Base-by-base conservation (phyloP, 371 early-diverging fungal species). In the Mortierella sp. region DNA sequence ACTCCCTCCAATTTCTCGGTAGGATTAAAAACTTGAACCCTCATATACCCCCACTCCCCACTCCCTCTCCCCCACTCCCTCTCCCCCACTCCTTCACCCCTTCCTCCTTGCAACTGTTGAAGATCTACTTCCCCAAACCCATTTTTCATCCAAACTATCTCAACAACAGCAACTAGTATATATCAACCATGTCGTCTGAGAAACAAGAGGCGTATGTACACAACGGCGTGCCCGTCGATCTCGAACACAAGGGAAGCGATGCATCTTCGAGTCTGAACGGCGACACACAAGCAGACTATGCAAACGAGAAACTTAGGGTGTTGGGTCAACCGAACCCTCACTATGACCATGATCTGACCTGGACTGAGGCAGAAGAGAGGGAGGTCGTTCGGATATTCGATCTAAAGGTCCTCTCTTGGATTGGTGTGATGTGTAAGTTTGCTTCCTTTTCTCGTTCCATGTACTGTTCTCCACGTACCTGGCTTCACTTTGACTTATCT, bases 351-450 rank as follows among this genome's bases (percentile, higher is more conserved):
- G 79, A 81, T 7, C 43, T 88, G 18, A 83, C 77, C 14, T 88
- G 88, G 88, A 87, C 88, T 2, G 79, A 71, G 0, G 87, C 81
- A 63, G 88, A 88, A 35, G 88, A 88, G 56, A 80, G 78, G 63
- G 54, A 72, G 41, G 56, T 88, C 29, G 87, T 88, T 32, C 87
- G 88, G 75, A 83, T 75, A 72, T 80, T 86, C 49, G 88, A 88
- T 54, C 24, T 80, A 11, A 79, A 82, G 35, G 43, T 85, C 51
- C 84, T 88, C 11, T 76, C 80, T 11, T 83, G 87, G 84, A 82
- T 88, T 60, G 82, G 83, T 43, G 77, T 88, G 27, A 87, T 87
- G 87, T 83, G 83, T 86, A 86, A 48, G 81, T 44, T 38, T 32
- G 2, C 38, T 54, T 3, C 24, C 7, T n/a, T 55, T 35, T 54